Percentiles rank a stretch among this genome's conserved stretches.
Conservation (phyloP, 345 rosid genomes). For the Alliaria petiolata region DNA sequence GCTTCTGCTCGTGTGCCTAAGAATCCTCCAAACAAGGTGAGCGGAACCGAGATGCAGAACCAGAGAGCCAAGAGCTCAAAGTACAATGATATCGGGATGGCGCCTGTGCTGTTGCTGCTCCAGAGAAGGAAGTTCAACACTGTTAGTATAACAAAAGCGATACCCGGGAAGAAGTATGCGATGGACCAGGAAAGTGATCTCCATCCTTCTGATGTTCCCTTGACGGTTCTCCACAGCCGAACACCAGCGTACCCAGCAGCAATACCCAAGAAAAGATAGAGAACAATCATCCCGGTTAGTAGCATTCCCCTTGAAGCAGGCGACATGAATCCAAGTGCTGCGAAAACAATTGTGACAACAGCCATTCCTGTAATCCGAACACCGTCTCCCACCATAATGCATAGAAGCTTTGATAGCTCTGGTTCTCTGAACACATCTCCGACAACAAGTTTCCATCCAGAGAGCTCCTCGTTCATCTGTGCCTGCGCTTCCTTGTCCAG, state of each 20-base stretch:
- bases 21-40: conserved; percentile 74
- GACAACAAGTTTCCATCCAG: conserved; percentile 89
- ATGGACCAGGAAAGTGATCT: conserved; percentile 65
- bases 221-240: conserved; percentile 66
- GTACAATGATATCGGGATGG: conserved; percentile 72
- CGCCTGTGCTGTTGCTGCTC: conserved; percentile 76
- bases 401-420: conserved; percentile 58
- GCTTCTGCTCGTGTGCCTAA: conserved; percentile 64
- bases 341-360: conserved; percentile 66
- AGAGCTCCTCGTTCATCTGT: conserved; percentile 85
- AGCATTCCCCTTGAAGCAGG: conserved; percentile 90
- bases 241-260: conserved; percentile 70
- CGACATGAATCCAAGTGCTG: conserved; percentile 80
- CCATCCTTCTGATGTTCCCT: conserved; percentile 81
- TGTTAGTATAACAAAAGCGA: conserved; percentile 69
- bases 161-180: conserved; percentile 81
- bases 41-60: conserved; percentile 85
- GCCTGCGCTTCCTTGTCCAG: conserved; percentile 83
- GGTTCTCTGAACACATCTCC: conserved; percentile 92
- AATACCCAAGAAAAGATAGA: conserved; percentile 73
- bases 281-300: conserved; percentile 77
- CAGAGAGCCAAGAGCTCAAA: conserved; percentile 67
- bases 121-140: conserved; percentile 66
- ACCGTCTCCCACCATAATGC: conserved; percentile 77
- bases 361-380: conserved; percentile 83